A percentile compares a stretch with the other conserved stretches of the same genome.
Evolutionary conservation across 2,329 filamentous ascomycete species (phyloP).

Genomic region (Salinomyces thailandicus): DNA sequence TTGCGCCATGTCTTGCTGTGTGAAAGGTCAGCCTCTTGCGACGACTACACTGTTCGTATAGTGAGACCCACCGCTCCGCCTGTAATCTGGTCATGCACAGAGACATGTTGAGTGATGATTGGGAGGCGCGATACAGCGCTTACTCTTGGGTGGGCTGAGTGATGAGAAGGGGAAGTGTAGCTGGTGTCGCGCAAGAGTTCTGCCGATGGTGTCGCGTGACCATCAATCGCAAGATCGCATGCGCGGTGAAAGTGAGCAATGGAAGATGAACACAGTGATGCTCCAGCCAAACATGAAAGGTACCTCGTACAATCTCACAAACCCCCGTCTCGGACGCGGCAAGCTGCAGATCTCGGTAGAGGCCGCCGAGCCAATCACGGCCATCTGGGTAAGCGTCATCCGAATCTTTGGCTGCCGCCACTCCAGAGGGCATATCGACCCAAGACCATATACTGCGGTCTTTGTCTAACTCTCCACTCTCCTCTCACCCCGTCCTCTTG

Average conservation of each 20-base stretch:
- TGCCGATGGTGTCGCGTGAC: too few species aligned
- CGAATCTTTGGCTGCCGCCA: not conserved
- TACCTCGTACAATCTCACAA: too few species aligned
- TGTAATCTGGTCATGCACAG: slow-evolving; percentile 79
- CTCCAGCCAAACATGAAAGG: too few species aligned
- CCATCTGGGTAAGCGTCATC: not conserved
- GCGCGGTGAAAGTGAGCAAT: not conserved
- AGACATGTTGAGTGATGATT: slow-evolving; percentile 65
- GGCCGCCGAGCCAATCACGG: not conserved
- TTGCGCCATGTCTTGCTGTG: slow-evolving; percentile 87
- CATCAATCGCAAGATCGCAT: not conserved
- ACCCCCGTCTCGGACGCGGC: too few species aligned
- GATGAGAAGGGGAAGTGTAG: too few species aligned
- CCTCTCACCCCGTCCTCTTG: too few species aligned
- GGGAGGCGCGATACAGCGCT: too few species aligned
- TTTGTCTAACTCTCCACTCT: not conserved
- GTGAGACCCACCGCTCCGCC: slow-evolving; percentile 79
- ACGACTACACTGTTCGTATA: too few species aligned
- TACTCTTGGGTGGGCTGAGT: too few species aligned
- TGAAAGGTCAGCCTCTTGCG: too few species aligned
- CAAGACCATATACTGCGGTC: too few species aligned
- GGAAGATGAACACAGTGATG: not conserved
- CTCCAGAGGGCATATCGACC: not conserved
- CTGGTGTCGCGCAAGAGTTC: too few species aligned
- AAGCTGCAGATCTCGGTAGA: not conserved